Evolutionary conservation across 108 stramenopile species (phyloP).

Genomic region (Cyclotella sp.): DNA sequence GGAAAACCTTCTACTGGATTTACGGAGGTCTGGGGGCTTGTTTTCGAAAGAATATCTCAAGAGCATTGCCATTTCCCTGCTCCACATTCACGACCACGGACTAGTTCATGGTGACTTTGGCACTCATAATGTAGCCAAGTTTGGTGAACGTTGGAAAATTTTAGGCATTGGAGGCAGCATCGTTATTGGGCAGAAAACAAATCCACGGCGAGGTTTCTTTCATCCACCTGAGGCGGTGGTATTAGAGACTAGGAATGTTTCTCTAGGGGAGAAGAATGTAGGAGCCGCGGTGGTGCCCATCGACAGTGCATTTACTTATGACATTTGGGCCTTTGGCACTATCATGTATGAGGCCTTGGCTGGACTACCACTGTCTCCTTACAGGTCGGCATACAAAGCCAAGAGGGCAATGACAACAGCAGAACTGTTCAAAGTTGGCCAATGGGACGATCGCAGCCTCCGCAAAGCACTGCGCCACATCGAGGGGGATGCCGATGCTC

Average conservation of each 20-base stretch:
- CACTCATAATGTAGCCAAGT: slow-evolving; percentile 88
- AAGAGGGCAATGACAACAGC: slow-evolving; percentile 78
- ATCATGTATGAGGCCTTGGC: slow-evolving; percentile 85
- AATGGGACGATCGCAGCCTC: slow-evolving; percentile 84
- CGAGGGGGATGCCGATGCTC: slow-evolving; percentile 53
- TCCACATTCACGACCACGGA: slow-evolving; percentile 87
- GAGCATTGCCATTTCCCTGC: slow-evolving; percentile 83
- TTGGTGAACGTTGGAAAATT: slow-evolving; percentile 86
- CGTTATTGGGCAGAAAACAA: slow-evolving; percentile 64
- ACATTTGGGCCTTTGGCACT: slow-evolving; percentile 88
- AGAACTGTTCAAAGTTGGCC: slow-evolving; percentile 83
- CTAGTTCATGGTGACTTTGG: slow-evolving; percentile 90
- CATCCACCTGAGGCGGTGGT: slow-evolving; percentile 89
- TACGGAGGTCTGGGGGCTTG: slow-evolving; percentile 64
- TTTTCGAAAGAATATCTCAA: slow-evolving; percentile 81
- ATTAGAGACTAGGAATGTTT: slow-evolving; percentile 70
- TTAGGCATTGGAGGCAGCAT: slow-evolving; percentile 82
- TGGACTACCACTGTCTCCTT: slow-evolving; percentile 81
- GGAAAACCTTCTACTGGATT: slow-evolving; percentile 85
- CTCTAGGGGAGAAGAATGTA: slow-evolving; percentile 70
- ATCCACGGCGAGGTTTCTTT: slow-evolving; percentile 85
- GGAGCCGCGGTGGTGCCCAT: slow-evolving; percentile 73
- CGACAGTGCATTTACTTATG: slow-evolving; percentile 74
- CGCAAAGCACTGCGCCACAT: slow-evolving; percentile 74
- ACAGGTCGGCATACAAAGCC: slow-evolving; percentile 75